Evolutionary conservation across 2,329 filamentous ascomycete genomes (phyloP).

Genomic region (Canariomyces notabilis): DNA sequence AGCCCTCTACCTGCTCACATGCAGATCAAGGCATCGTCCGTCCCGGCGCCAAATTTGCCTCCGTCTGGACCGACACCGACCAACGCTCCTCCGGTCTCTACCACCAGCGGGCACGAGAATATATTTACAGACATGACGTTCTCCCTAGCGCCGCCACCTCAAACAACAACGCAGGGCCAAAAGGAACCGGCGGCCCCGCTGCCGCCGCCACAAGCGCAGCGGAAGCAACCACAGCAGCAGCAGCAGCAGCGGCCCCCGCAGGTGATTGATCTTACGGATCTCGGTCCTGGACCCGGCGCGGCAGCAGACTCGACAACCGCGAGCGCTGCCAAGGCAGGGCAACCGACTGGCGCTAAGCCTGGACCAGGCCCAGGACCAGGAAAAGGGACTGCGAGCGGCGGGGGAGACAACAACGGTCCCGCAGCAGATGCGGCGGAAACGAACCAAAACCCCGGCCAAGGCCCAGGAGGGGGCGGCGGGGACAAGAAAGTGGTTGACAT

Average conservation of each 20-base stretch:
- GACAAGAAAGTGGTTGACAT: constrained; percentile 16
- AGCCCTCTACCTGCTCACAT: neutral
- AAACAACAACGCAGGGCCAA: constrained; percentile 27
- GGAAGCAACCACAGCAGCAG: constrained; percentile 8
- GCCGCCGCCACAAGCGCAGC: constrained; percentile 20
- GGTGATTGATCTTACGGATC: constrained; percentile 11
- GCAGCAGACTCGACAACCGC: too few relatives aligned
- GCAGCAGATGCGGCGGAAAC: constrained; percentile 8
- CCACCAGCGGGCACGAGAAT: constrained; percentile 33
- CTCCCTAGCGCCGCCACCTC: constrained; percentile 41
- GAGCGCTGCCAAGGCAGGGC: constrained; percentile 14
- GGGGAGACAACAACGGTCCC: too few relatives aligned
- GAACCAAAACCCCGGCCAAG: neutral
- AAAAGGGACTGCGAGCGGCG: neutral
- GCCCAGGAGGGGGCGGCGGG: constrained; percentile 2
- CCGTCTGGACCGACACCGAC: constrained; percentile 6
- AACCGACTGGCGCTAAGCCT: too few relatives aligned
- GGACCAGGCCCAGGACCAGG: too few relatives aligned
- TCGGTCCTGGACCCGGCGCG: constrained; percentile 25
- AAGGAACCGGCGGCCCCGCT: constrained; percentile 11
- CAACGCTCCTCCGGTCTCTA: constrained; percentile 2
- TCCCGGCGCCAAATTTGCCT: constrained; percentile 1
- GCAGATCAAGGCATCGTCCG: constrained; percentile 9
- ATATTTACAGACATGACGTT: constrained; percentile 56
- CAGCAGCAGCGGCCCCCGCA: constrained; percentile 2